Percentiles rank a stretch among this genome's conserved stretches.
Conservation (phyloP, 148 eudicot species). For the Camellia japonica region DNA sequence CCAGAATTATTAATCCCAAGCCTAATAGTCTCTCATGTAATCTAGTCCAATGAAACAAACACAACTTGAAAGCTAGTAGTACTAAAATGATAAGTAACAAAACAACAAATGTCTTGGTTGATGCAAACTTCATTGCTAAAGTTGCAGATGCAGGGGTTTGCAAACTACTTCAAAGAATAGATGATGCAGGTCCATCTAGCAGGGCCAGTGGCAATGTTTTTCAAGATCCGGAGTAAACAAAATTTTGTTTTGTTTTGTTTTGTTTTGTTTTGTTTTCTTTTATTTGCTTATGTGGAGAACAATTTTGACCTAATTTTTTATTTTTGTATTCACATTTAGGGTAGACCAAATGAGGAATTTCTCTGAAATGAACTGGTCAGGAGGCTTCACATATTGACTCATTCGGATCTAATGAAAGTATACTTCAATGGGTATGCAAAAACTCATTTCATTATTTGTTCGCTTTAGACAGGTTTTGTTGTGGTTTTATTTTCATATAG, state of each 20-base stretch:
- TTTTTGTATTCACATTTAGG: constrained; percentile 24
- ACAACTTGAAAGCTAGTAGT: no score
- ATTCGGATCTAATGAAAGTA: constrained; percentile 39
- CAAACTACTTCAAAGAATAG: constrained; percentile 32
- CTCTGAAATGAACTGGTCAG: constrained; percentile 31
- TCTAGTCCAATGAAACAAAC: no score
- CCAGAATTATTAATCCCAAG: no score
- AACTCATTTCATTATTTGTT: not conserved
- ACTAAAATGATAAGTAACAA: not conserved
- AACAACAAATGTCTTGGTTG: constrained; percentile 51
- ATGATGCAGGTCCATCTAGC: constrained; percentile 36
- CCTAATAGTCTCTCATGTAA: no score
- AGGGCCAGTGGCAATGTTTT: constrained; percentile 23
- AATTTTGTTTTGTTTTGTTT: no score
- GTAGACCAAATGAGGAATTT: constrained; percentile 17
- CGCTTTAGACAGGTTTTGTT: not conserved
- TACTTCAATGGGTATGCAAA: constrained; percentile 41
- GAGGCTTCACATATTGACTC: constrained; percentile 32
- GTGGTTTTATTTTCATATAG: not conserved
- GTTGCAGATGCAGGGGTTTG: constrained; percentile 48
- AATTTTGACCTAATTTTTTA: not conserved
- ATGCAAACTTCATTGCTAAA: constrained; percentile 45
- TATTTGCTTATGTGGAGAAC: not conserved
- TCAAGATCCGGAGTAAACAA: constrained; percentile 47
- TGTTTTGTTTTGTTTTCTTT: not conserved